Percentiles rank a stretch among this genome's conserved stretches.
These are phyloP conservation scores for Aspergillus incahuasiensis DNA, from an alignment of 495 filamentous ascomycete genomes.

Conservation along the genomic window DNA sequence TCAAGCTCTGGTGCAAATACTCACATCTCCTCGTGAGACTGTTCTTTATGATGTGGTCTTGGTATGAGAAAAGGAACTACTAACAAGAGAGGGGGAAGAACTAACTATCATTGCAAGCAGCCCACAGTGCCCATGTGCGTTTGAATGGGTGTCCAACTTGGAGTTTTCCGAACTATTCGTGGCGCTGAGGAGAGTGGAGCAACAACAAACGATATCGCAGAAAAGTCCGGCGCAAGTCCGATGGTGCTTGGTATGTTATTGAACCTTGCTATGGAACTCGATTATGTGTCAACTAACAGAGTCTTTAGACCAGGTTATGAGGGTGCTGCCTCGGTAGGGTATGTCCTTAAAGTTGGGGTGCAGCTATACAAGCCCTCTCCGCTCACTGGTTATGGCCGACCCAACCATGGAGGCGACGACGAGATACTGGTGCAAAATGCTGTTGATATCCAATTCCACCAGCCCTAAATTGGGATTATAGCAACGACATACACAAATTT, in stretches of 20 bases:
- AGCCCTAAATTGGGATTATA: background rate
- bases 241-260: conserved; percentile 16
- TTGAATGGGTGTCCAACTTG: conserved; percentile 21
- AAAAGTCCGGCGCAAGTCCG: conserved; percentile 12
- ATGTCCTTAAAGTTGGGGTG: conserved; percentile 8
- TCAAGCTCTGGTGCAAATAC: no score
- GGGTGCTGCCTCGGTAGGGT: conserved; percentile 15
- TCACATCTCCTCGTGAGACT: background rate
- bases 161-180: conserved; percentile 11
- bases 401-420: background rate
- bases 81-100: no score
- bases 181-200: conserved; percentile 3
- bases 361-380: conserved; percentile 20
- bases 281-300: background rate
- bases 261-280: no score
- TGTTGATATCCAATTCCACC: background rate
- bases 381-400: conserved; percentile 17
- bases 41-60: no score
- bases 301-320: conserved; percentile 14
- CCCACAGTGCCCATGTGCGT: conserved; percentile 5
- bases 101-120: no score
- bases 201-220: conserved; percentile 13
- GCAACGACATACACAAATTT: conserved; percentile 17
- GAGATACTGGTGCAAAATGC: background rate
- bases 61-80: no score